Conservation (phyloP, 192 early-diverging fungal species). For the Coemansia sp. region DNA sequence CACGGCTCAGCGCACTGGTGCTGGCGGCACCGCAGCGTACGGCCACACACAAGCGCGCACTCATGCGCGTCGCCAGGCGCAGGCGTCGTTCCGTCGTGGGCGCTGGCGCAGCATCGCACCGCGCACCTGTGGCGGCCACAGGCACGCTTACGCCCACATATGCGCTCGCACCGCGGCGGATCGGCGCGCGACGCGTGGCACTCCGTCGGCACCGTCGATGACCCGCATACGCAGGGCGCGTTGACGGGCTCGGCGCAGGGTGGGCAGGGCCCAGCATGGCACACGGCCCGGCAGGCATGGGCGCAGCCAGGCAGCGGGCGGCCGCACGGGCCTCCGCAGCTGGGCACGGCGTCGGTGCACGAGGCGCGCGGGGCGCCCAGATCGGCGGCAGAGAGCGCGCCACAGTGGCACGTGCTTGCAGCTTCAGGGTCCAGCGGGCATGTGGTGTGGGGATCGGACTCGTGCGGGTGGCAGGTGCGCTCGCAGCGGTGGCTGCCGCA, state of each 20-base stretch:
- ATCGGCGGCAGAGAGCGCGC: constrained; percentile 16
- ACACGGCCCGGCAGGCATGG: constrained; percentile 62
- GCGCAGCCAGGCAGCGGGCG: constrained; percentile 52
- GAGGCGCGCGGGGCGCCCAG: constrained; percentile 22
- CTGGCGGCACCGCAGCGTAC: constrained; percentile 75
- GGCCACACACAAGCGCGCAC: constrained; percentile 73
- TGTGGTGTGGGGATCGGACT: constrained; percentile 14
- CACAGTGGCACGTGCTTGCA: constrained; percentile 47
- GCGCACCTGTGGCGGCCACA: constrained; percentile 78
- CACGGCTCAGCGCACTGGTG: constrained; percentile 80
- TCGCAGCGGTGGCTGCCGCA: constrained; percentile 74
- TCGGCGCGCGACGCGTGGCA: constrained; percentile 51
- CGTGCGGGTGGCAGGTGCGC: constrained; percentile 57
- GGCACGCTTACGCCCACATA: constrained; percentile 62
- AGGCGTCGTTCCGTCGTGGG: constrained; percentile 24
- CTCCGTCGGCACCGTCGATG: constrained; percentile 29
- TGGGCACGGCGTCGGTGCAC: constrained; percentile 54
- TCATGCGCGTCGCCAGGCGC: constrained; percentile 55
- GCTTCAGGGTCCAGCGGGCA: constrained; percentile 37
- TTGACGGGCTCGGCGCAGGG: constrained; percentile 61
- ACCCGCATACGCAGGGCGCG: constrained; percentile 68
- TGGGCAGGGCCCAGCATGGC: constrained; percentile 67
- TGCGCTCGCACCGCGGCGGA: constrained; percentile 61
- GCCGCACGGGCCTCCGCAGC: constrained; percentile 38
- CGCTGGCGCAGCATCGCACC: constrained; percentile 64